Conservation (phyloP, 768 basidiomycete species). For the Neoboletus magnificus region DNA sequence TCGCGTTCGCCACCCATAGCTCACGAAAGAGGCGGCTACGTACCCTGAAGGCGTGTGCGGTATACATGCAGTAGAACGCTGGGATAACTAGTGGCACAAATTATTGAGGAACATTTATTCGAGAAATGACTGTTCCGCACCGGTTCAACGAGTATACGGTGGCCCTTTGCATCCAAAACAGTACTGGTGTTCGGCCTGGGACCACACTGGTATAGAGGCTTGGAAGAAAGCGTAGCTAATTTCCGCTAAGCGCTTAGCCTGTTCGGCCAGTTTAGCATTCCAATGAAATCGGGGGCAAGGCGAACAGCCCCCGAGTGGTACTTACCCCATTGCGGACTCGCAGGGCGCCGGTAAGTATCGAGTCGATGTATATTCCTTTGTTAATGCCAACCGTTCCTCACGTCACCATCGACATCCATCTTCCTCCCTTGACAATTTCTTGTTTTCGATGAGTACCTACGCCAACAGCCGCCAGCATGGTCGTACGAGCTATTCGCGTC, state of each 20-base stretch:
- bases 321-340: not conserved
- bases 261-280: not conserved
- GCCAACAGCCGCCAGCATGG: not conserved
- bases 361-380: not conserved
- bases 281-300: no score
- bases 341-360: not conserved
- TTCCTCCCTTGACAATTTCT: no score
- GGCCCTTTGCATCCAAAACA: not conserved
- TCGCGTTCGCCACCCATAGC: no score
- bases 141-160: not conserved
- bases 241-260: not conserved
- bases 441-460: not conserved
- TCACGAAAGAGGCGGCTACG: no score
- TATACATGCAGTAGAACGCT: not conserved
- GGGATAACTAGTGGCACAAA: no score
- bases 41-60: not conserved
- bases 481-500: not conserved
- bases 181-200: not conserved
- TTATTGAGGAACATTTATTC: not conserved
- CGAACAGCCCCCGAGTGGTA: not conserved
- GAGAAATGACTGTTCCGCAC: not conserved
- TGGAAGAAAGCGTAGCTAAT: not conserved
- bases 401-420: not conserved
- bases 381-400: no score
- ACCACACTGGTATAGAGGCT: not conserved